Percentiles rank a stretch among this genome's conserved stretches.
Evolutionary conservation across 164 flowering plant genomes (phyloP).

Genomic region (Warburgia ugandensis): DNA sequence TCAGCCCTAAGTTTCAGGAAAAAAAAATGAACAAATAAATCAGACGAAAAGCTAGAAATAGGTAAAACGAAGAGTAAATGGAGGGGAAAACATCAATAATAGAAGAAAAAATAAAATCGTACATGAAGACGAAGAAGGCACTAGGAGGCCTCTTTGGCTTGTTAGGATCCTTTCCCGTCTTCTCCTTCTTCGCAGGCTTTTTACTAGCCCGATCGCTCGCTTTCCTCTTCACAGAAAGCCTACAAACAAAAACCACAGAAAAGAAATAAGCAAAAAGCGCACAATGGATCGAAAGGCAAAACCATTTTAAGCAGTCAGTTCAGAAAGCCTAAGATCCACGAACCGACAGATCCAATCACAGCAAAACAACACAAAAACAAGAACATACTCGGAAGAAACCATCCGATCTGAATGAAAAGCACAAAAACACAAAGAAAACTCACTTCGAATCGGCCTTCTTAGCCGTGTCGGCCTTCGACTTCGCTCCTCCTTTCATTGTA

Average conservation of each 20-base stretch:
- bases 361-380: neutral
- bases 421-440: slow-evolving; percentile 12
- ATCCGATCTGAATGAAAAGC: neutral
- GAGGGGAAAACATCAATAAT: no score
- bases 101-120: slow-evolving; percentile 1
- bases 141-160: slow-evolving; percentile 91
- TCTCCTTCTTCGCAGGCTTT: slow-evolving; percentile 35
- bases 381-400: neutral
- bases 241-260: neutral
- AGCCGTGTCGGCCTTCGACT: slow-evolving; percentile 21
- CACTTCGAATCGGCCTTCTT: slow-evolving; percentile 30
- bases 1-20: slow-evolving; percentile 49
- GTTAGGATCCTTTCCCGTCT: slow-evolving; percentile 80
- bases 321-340: slow-evolving; percentile 1
- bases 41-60: neutral
- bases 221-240: slow-evolving; percentile 26
- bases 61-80: neutral
- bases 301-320: no score
- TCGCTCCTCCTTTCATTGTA: slow-evolving; percentile 27
- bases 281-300: no score
- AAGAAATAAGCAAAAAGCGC: no score
- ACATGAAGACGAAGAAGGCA: slow-evolving; percentile 91
- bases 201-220: slow-evolving; percentile 25
- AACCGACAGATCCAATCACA: neutral
- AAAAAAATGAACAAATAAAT: neutral